Base-by-base conservation (phyloP, 1,284 basidiomycete species). In the Psilocybe mexicana region DNA sequence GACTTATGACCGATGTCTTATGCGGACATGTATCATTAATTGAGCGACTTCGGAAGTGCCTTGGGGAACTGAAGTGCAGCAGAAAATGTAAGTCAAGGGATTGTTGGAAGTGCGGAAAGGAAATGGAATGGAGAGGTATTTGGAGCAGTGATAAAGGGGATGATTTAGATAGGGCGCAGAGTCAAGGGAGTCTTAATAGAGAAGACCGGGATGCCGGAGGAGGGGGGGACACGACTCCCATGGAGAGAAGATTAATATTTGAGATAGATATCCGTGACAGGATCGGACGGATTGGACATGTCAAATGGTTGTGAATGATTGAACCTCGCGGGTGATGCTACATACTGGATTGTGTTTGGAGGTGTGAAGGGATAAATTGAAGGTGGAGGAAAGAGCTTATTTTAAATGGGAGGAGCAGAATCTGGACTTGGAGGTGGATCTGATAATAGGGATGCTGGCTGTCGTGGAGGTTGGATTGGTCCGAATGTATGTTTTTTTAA, bases 1-100 rank as follows among this genome's bases (percentile, higher is more conserved):
- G 61, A 63, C 47, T 58, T 63, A 63, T 51, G 53, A 54, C 61
- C 61, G 61, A 63, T 26, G 47, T 47, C 53, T 40, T 46, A 28
- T 26, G 48, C 52, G 55, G 59, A n/a, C 46, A 35, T 33, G 46
- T 30, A 48, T 48, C 46, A 48, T 48, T 35, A 30, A 30, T 36
- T 47, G 43, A 30, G 54, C 47, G 18, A 40, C 38, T 47, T 45
- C 38, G 44, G 44, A 54, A 47, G 35, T 40, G 38, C 38, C 38
- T 40, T 11, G 10, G 38, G 3, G 12, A 12, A 7, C 14, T 40
- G n/a, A n/a, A 40, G 4, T 40, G 4, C 38, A 40, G 38, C 18
- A 18, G 18, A 18, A n/a, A 14, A n/a, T 14, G 38, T 11, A 8
- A 40, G 30, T 8, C 8, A 3, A 40, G 38, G 38, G 38, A 40